phyloP scores from a whole-genome alignment of 2,329 filamentous ascomycete genomes.

The Phialophora expanda region DNA sequence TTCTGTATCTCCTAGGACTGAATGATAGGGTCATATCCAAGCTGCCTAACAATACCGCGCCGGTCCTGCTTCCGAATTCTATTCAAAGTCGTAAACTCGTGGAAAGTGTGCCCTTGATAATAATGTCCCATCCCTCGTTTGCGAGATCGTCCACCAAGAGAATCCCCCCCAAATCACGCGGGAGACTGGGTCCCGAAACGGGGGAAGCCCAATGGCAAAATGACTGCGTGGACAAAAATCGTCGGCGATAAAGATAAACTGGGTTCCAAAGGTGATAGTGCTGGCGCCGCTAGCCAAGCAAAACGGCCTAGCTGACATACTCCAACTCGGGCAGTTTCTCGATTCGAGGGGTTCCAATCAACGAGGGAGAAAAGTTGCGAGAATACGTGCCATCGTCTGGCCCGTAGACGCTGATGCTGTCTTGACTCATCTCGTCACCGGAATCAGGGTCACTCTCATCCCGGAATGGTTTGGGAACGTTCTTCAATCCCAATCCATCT shows the following conservation, averaged over 20 bases:
- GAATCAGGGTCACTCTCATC: constrained; percentile 39
- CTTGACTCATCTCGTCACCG: constrained; percentile 38
- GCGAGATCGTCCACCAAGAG: background rate
- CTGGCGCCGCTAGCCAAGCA: too few relatives aligned
- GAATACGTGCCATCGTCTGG: constrained; percentile 30
- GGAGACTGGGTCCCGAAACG: background rate
- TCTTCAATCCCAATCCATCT: background rate
- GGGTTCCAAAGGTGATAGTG: too few relatives aligned
- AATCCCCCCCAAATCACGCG: background rate
- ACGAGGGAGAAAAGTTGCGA: constrained; percentile 32
- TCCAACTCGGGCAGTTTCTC: constrained; percentile 27
- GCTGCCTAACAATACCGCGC: background rate
- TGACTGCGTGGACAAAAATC: background rate
- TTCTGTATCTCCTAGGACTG: background rate
- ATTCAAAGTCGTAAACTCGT: constrained; percentile 5
- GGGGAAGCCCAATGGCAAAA: background rate
- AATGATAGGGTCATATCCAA: background rate
- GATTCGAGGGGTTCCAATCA: constrained; percentile 22
- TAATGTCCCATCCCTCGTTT: background rate
- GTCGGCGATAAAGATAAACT: too few relatives aligned
- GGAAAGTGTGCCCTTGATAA: background rate
- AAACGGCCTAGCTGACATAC: constrained; percentile 27
- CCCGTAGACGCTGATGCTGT: constrained; percentile 24
- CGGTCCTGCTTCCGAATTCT: background rate
- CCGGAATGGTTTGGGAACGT: constrained; percentile 21